Conservation (phyloP, 2,329 filamentous ascomycete species). For the Aspergillus sergii region DNA sequence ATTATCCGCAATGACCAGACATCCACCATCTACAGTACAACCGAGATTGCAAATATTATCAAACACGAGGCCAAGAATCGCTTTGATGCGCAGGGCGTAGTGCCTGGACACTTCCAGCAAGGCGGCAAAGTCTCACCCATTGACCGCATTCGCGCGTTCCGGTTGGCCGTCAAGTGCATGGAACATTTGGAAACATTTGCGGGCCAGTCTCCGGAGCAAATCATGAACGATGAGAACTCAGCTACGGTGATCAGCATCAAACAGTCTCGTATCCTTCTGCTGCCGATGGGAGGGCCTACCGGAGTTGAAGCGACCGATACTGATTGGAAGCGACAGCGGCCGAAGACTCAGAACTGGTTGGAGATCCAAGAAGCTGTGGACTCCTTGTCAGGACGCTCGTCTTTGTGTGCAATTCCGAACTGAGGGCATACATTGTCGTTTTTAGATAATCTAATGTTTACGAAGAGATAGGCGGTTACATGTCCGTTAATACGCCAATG, state of each 20-base stretch:
- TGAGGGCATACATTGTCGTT: neutral
- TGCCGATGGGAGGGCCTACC: conserved; percentile 63
- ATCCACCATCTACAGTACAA: conserved; percentile 83
- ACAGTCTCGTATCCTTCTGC: conserved; percentile 83
- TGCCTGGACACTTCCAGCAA: conserved; percentile 91
- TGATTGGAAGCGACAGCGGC: conserved; percentile 87
- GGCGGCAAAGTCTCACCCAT: conserved; percentile 89
- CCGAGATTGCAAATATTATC: conserved; percentile 92
- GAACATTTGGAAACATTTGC: conserved; percentile 82
- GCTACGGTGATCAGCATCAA: conserved; percentile 86
- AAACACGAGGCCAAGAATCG: conserved; percentile 85
- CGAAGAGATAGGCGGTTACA: neutral
- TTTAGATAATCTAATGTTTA: neutral
- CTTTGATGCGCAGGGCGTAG: conserved; percentile 87
- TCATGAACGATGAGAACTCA: conserved; percentile 72
- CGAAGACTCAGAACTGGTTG: conserved; percentile 82
- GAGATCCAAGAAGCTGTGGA: conserved; percentile 78
- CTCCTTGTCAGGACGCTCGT: conserved; percentile 69
- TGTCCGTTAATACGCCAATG: neutral
- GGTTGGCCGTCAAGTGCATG: conserved; percentile 90
- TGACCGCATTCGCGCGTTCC: conserved; percentile 90
- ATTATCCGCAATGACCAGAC: conserved; percentile 95
- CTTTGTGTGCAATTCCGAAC: neutral
- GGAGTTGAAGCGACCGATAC: conserved; percentile 80
- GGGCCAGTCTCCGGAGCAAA: conserved; percentile 64